A percentile compares a stretch with the other conserved stretches of the same genome.
phyloP scores from a whole-genome alignment of 202 grass and related monocot species.

The Saccharum hybrid region DNA sequence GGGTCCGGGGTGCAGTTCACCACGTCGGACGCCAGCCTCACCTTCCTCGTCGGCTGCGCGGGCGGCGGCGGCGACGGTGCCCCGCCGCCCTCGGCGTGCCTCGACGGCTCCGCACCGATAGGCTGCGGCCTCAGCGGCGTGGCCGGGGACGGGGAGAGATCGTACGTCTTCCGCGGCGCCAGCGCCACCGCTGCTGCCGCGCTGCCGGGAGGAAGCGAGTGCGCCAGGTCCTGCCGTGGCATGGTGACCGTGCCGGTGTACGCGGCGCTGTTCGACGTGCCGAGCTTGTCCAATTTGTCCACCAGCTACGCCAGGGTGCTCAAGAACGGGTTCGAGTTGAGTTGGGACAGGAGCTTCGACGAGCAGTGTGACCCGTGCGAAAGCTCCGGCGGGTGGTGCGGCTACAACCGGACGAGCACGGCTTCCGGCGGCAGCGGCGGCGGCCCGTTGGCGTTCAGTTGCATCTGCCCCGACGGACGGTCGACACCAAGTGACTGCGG shows the following conservation, averaged over 20 bases:
- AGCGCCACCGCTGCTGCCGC: background rate
- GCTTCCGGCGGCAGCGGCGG: background rate
- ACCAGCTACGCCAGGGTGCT: conserved; percentile 3
- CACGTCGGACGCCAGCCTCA: conserved; percentile 6
- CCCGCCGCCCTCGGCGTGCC: background rate
- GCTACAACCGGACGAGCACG: background rate
- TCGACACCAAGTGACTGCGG: background rate
- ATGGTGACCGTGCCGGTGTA: background rate
- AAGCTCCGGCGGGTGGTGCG: background rate
- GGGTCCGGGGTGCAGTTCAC: background rate
- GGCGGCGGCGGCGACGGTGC: background rate
- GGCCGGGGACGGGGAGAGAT: background rate
- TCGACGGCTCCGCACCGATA: background rate
- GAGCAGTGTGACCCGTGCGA: background rate
- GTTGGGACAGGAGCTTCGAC: conserved; percentile 11
- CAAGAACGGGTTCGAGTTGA: conserved; percentile 13
- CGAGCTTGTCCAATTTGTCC: background rate
- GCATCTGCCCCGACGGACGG: background rate
- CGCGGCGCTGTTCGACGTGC: conserved; percentile 10
- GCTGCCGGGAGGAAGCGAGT: conserved; percentile 9
- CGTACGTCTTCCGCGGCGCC: background rate
- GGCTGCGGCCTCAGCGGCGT: background rate
- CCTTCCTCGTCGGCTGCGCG: background rate
- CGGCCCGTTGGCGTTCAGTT: background rate
- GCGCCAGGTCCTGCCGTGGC: background rate